Conservation (phyloP, 83 land plant genomes). For the Isoetes engelmannii region DNA sequence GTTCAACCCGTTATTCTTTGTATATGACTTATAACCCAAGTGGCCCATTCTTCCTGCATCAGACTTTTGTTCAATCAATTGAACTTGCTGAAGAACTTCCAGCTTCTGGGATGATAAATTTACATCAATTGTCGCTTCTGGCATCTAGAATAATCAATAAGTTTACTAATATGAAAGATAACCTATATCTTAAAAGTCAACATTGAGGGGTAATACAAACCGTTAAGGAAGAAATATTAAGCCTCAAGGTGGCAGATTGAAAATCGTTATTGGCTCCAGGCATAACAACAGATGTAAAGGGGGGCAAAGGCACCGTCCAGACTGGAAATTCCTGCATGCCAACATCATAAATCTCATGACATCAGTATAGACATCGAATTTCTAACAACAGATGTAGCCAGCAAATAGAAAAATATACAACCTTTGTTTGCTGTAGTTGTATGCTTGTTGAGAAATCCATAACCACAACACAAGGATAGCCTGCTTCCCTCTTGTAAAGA, state of each 20-base stretch:
- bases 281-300: constrained; percentile 25
- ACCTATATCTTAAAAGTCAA: background rate
- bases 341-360: too few species aligned
- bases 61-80: constrained; percentile 26
- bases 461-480: constrained; percentile 54
- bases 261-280: constrained; percentile 76
- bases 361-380: background rate
- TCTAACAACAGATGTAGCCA: too few species aligned
- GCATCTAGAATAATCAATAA: constrained; percentile 61
- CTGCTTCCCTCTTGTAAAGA: constrained; percentile 50
- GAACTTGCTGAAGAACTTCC: constrained; percentile 66
- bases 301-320: constrained; percentile 65
- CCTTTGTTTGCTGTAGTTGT: too few species aligned
- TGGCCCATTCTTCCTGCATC: background rate
- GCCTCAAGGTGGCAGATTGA: constrained; percentile 41
- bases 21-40: too few species aligned
- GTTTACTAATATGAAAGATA: too few species aligned
- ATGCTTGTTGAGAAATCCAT: constrained; percentile 45
- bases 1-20: too few species aligned
- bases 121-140: constrained; percentile 74
- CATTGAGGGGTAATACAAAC: constrained; percentile 25
- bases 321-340: background rate
- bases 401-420: background rate
- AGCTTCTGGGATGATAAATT: constrained; percentile 42
- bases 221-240: constrained; percentile 67